Percentiles rank a stretch among this genome's conserved stretches.
These are phyloP conservation scores for Boechera divaricarpa DNA, from an alignment of 345 rosid genomes.

Conservation along the genomic window DNA sequence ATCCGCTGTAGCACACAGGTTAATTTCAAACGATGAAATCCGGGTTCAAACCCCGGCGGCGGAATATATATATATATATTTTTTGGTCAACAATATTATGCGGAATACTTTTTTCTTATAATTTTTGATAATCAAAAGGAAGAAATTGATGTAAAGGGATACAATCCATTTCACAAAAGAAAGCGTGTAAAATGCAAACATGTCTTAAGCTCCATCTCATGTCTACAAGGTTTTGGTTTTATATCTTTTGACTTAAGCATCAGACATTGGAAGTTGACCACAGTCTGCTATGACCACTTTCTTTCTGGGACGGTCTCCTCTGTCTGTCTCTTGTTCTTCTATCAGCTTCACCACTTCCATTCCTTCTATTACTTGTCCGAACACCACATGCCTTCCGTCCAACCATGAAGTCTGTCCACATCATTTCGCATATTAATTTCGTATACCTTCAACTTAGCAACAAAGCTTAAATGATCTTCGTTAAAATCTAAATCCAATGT, in stretches of 20 bases:
- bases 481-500: not conserved
- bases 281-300: constrained; percentile 82
- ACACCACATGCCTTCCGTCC: constrained; percentile 94
- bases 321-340: constrained; percentile 83
- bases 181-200: constrained; percentile 34
- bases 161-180: constrained; percentile 26
- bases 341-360: constrained; percentile 79
- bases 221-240: constrained; percentile 8
- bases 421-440: constrained; percentile 2
- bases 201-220: constrained; percentile 8
- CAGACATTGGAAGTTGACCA: constrained; percentile 84
- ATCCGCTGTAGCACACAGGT: constrained; percentile 1
- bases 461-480: not conserved
- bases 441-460: not conserved
- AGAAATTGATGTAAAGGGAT: constrained; percentile 21
- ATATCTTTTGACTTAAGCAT: constrained; percentile 46
- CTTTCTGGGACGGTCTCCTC: constrained; percentile 95
- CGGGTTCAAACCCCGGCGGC: not conserved
- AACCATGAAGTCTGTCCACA: constrained; percentile 92
- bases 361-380: constrained; percentile 96
- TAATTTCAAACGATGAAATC: constrained; percentile 4
- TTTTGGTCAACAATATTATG: not conserved
- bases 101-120: not conserved
- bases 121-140: not conserved
- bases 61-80: not conserved